Percentiles rank a stretch among this genome's conserved stretches.
Evolutionary conservation across 257 asterid species (phyloP).

Genomic region (Solanum habrochaites): DNA sequence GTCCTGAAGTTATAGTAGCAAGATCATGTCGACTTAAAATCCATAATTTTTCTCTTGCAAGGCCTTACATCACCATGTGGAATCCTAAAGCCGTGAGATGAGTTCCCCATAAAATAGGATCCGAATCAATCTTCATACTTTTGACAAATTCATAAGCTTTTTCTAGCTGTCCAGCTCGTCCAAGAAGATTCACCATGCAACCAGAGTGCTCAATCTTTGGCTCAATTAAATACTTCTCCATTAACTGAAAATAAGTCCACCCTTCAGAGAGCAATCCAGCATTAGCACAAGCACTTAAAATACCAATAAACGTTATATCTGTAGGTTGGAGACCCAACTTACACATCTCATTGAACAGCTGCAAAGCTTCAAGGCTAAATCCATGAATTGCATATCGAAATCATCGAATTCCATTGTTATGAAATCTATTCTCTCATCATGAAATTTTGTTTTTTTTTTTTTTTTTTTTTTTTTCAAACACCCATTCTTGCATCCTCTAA

Average conservation of each 20-base stretch:
- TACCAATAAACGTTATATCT: slow-evolving; percentile 14
- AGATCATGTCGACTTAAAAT: not conserved
- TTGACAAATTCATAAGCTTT: slow-evolving; percentile 13
- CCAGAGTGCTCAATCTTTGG: slow-evolving; percentile 21
- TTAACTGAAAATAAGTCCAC: slow-evolving; percentile 8
- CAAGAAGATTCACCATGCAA: slow-evolving; percentile 17
- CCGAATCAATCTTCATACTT: slow-evolving; percentile 15
- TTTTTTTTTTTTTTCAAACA: too few species aligned
- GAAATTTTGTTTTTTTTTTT: too few species aligned
- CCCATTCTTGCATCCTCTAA: slow-evolving; percentile 18
- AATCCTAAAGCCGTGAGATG: slow-evolving; percentile 13
- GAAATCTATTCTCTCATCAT: slow-evolving; percentile 9
- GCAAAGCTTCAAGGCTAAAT: slow-evolving; percentile 9
- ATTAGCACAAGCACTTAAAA: slow-evolving; percentile 19
- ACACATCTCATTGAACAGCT: slow-evolving; percentile 5
- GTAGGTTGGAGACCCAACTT: slow-evolving; percentile 6
- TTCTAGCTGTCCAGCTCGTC: slow-evolving; percentile 13
- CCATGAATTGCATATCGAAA: slow-evolving; percentile 22
- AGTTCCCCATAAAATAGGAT: slow-evolving; percentile 17
- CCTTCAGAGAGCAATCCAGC: slow-evolving; percentile 16
- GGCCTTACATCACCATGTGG: slow-evolving; percentile 2
- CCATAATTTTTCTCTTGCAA: slow-evolving; percentile 9
- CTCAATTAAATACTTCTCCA: not conserved
- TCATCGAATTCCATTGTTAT: slow-evolving; percentile 17
- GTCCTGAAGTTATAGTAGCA: slow-evolving; percentile 11